Base-by-base conservation (phyloP, 2,329 filamentous ascomycete genomes). In the Daldinia sp. region DNA sequence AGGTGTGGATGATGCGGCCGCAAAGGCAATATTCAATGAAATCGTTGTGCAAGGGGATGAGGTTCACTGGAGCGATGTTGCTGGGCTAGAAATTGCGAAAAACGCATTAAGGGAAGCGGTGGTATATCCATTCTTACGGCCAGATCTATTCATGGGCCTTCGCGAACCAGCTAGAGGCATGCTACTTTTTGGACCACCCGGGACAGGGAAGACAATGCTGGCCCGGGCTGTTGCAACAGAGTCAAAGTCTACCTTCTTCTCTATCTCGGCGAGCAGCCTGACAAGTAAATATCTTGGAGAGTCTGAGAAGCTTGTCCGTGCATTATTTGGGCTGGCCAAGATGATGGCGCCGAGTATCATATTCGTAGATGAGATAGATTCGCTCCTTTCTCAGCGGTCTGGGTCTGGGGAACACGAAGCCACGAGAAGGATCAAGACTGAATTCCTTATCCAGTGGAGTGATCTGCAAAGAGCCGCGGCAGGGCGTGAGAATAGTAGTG, bases 161-260 rank as follows among this genome's bases (percentile, higher is more conserved):
- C 90, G 95, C 35, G 95, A 99, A 74, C 95, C 95, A 17, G 94
- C 95, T 11, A 85, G 93, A 60, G 95, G 95, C 4, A 98, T 99
- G 92, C 83, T 99, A 1, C 83, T 99, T 1, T 99, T 99, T 74
- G 95, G 95, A 0, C 95, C 95, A 1, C 95, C 95, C 0, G 95
- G 95, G n/a, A 99, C 95, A 0, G 95, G 95, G 53, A 99, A 99
- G 78, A 99, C 95, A 0, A 99, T 99, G 95, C 82, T 99, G 34
- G 95, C 95, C 8, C 87, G 95, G 67, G 93, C 93, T 7, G 94
- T 98, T 0, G 95, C 95, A 1, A 98, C 95, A 0, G 95, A 99
- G 77, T 96, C 92, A 1, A 90, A 89, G 71, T 96, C 93, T 9
- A 96, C 96, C 0, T 99, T 98, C 78, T 98, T 99, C 79, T 96